These are phyloP conservation scores for Sistotremastrum niveocremeum DNA, from an alignment of 768 basidiomycete genomes.

Conservation along the genomic window DNA sequence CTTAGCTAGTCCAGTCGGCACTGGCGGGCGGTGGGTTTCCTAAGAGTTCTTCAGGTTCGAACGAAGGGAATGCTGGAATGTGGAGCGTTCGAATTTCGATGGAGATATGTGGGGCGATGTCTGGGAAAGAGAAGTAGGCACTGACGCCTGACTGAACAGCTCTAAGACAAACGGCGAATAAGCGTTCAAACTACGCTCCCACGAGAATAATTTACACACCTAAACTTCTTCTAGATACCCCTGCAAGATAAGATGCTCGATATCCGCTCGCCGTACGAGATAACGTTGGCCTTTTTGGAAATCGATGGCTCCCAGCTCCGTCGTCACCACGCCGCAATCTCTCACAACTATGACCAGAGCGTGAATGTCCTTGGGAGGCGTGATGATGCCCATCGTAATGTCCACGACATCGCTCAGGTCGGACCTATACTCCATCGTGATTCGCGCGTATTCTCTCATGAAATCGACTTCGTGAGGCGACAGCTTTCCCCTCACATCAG, in stretches of 20 bases:
- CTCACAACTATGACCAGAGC: conserved; percentile 75
- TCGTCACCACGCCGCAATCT: conserved; percentile 87
- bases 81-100: no score
- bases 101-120: no score
- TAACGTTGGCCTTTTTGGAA: conserved; percentile 85
- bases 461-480: conserved; percentile 79
- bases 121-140: no score
- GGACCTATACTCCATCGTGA: conserved; percentile 71
- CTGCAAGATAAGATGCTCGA: conserved; percentile 89
- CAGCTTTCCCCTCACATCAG: conserved; percentile 57
- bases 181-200: no score
- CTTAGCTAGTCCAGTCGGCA: no score
- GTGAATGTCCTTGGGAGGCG: conserved; percentile 82
- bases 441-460: conserved; percentile 63
- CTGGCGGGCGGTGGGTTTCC: no score
- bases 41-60: no score
- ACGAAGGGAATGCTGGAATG: no score
- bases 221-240: conserved; percentile 80
- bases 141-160: no score
- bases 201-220: not conserved
- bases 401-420: conserved; percentile 82
- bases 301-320: conserved; percentile 82
- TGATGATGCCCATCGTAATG: conserved; percentile 67
- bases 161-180: no score
- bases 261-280: conserved; percentile 75